These are phyloP conservation scores for Drechslera avenae DNA, from an alignment of 2,329 filamentous ascomycete species.

Conservation along the genomic window DNA sequence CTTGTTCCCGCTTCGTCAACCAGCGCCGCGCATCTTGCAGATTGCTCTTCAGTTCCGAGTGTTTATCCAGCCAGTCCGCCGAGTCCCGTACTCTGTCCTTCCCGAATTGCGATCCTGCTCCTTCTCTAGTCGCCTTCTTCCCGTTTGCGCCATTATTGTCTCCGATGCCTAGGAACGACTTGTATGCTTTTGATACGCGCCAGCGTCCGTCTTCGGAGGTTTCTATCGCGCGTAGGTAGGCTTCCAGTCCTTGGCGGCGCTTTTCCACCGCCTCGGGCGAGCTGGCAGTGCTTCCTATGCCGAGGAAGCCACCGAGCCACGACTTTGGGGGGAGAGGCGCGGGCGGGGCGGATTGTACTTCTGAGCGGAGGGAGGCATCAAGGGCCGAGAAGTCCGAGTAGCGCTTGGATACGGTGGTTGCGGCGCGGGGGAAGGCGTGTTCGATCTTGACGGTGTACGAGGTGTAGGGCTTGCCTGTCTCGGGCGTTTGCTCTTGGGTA, in stretches of 20 bases:
- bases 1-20: constrained; percentile 71
- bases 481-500: constrained; percentile 57
- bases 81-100: constrained; percentile 53
- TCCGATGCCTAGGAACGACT: constrained; percentile 70
- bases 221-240: constrained; percentile 74
- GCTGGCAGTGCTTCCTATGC: constrained; percentile 63
- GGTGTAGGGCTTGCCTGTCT: constrained; percentile 67
- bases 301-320: constrained; percentile 67
- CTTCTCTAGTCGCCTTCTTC: constrained; percentile 22
- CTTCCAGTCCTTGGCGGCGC: constrained; percentile 70
- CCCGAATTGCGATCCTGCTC: constrained; percentile 45
- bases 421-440: constrained; percentile 75
- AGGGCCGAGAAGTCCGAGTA: constrained; percentile 79
- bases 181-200: constrained; percentile 75
- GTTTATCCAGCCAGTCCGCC: constrained; percentile 75
- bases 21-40: constrained; percentile 70
- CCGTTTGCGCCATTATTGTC: constrained; percentile 27
- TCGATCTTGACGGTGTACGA: constrained; percentile 79
- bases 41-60: constrained; percentile 72
- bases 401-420: constrained; percentile 77
- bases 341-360: constrained; percentile 69
- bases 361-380: constrained; percentile 64
- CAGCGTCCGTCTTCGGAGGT: constrained; percentile 75
- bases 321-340: constrained; percentile 72
- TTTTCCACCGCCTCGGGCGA: constrained; percentile 72